These are phyloP conservation scores for Gossypioides kirkii DNA, from an alignment of 345 rosid species.

Conservation along the genomic window DNA sequence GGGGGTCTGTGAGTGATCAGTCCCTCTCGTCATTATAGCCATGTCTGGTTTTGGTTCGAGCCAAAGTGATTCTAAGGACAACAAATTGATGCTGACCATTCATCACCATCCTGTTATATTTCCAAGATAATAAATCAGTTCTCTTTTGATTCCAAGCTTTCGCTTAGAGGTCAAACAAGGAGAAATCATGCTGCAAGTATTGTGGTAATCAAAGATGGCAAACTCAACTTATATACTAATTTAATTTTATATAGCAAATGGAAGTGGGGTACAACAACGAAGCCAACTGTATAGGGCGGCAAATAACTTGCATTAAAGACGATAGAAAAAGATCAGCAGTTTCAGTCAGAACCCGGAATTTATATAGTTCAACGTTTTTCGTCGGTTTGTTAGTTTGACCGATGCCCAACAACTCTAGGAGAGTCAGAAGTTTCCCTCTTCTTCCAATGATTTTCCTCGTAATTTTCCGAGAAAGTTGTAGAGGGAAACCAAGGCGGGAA, in stretches of 20 bases:
- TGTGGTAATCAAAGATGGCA: neutral
- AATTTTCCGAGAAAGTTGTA: neutral
- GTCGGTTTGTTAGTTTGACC: conserved; percentile 36
- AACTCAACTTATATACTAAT: no score
- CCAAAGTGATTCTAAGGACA: conserved; percentile 70
- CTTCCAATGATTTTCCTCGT: neutral
- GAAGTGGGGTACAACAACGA: neutral
- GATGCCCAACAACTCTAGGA: conserved; percentile 18
- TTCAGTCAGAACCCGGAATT: conserved; percentile 25
- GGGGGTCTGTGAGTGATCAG: conserved; percentile 38
- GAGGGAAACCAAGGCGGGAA: neutral
- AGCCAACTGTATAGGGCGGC: conserved; percentile 9
- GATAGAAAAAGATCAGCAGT: neutral
- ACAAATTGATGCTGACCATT: conserved; percentile 46
- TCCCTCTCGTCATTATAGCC: conserved; percentile 75
- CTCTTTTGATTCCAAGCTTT: neutral
- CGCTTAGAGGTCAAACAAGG: neutral
- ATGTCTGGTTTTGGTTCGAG: conserved; percentile 43
- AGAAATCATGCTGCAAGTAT: neutral
- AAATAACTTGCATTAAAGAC: neutral
- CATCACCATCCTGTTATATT: conserved; percentile 49
- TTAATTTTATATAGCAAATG: neutral
- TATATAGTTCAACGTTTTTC: conserved; percentile 24
- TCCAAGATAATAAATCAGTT: conserved; percentile 25
- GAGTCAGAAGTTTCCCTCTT: neutral